Conservation (phyloP, 495 filamentous ascomycete species). For the Podospora tetraspora region DNA sequence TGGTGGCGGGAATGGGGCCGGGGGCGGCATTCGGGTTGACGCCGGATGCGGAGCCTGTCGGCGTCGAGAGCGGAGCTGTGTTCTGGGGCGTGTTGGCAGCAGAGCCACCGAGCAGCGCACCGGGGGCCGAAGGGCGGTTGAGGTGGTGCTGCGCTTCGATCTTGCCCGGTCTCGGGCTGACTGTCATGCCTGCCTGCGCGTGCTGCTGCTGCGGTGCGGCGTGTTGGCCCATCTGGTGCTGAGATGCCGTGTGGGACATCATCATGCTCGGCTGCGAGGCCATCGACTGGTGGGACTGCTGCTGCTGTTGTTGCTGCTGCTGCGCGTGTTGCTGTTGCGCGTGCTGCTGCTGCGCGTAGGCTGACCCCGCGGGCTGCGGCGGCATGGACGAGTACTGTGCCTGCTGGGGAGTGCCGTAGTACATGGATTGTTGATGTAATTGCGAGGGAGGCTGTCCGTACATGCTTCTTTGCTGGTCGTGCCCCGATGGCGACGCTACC, state of each 20-base stretch:
- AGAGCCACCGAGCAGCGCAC: conserved; percentile 39
- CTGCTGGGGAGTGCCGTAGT: conserved; percentile 55
- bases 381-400: conserved; percentile 67
- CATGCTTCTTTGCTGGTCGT: conserved; percentile 82
- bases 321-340: conserved; percentile 33
- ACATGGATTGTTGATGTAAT: conserved; percentile 66
- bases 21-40: conserved; percentile 89
- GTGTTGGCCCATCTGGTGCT: conserved; percentile 46
- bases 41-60: conserved; percentile 38
- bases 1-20: conserved; percentile 98
- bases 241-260: conserved; percentile 52
- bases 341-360: conserved; percentile 63
- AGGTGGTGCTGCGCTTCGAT: conserved; percentile 56
- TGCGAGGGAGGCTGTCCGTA: conserved; percentile 78
- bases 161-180: conserved; percentile 57
- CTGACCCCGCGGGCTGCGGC: conserved; percentile 58
- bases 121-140: conserved; percentile 52
- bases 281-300: conserved; percentile 61
- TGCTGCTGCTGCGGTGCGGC: conserved; percentile 44
- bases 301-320: conserved; percentile 51
- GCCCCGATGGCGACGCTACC: conserved; percentile 80
- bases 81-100: conserved; percentile 42
- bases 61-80: conserved; percentile 51
- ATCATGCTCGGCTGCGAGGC: conserved; percentile 50
- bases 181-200: conserved; percentile 49